Evolutionary conservation across 1,139 yeast genomes (phyloP), one percentile per base, ranked within the genome.

Genomic region (Petasospora fabianii): DNA sequence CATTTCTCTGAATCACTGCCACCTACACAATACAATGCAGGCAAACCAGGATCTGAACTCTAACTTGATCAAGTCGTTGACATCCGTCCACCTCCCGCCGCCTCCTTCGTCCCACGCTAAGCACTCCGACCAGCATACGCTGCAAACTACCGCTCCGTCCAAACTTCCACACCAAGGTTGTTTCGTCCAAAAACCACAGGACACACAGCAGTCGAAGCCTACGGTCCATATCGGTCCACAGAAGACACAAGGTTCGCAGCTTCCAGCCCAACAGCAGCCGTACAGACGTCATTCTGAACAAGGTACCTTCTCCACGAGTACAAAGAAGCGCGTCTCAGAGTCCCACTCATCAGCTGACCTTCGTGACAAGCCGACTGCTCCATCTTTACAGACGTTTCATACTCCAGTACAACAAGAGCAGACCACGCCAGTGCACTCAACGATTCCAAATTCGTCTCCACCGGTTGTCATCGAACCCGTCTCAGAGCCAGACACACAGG

Each of bases 1-100:
- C 17, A 13, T 11, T 9, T 17, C 13, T 13, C 13, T 16, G 7
- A 6, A n/a, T n/a, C 21, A 5, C 21, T 10, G 21, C 19, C 5
- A n/a, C 26, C 10, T 6, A 24, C 18, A 26, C 13, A 17, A 19
- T 12, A 42, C 41, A 31, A 50, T 52, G 56, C 50, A 48, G 27
- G 37, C 51, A 16, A 53, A 51, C 33, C 53, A 61, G 29, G 60
- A 60, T 34, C 54, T 60, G 40, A 59, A 61, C 46, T 59, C 66
- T 27, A 67, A 66, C 48, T 50, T 67, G 39, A 53, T 66, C 49
- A 65, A 65, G 50, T 66, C 71, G 17, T 53, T 67, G 46, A 61
- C 66, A 14, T 66, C 71, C 22, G 69, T 67, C 18, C 69, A 67
- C 41, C 59, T 67, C 21, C 72, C 71, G 12, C 71, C 71, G 10